phyloP scores from a whole-genome alignment of 106 monocot genomes.

The Dactylorhiza incarnata region DNA sequence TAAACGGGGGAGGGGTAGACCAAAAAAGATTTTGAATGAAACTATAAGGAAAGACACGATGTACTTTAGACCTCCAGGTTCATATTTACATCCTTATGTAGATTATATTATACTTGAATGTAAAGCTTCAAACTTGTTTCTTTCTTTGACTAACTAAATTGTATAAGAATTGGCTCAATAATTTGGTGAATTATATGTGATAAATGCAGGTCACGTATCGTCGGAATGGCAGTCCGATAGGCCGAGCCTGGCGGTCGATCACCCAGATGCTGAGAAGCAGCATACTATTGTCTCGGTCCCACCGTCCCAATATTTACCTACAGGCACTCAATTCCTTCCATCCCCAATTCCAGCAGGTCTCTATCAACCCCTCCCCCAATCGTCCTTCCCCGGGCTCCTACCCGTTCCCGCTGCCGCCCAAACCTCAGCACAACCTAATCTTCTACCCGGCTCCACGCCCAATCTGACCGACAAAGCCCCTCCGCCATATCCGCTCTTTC shows the following conservation, averaged over 20 bases:
- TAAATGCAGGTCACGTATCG: slow-evolving; percentile 22
- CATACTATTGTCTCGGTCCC: slow-evolving; percentile 9
- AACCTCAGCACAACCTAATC: slow-evolving; percentile 11
- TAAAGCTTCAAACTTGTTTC: not conserved
- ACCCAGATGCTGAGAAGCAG: slow-evolving; percentile 22
- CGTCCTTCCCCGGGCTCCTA: slow-evolving; percentile 31
- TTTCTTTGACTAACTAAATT: not conserved
- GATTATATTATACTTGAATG: not conserved
- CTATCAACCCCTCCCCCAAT: slow-evolving; percentile 25
- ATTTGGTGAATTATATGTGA: not conserved
- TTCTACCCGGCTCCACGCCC: slow-evolving; percentile 10
- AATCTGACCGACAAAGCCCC: slow-evolving; percentile 26
- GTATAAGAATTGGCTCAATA: not conserved
- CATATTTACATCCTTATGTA: not conserved
- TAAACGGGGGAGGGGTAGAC: too few species aligned
- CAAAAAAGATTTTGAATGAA: too few species aligned
- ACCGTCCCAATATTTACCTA: slow-evolving; percentile 26
- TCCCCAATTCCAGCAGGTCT: slow-evolving; percentile 28
- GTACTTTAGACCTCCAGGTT: not conserved
- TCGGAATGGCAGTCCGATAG: slow-evolving; percentile 25
- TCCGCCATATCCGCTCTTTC: slow-evolving; percentile 91
- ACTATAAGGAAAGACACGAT: too few species aligned
- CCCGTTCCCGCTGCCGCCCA: slow-evolving; percentile 19
- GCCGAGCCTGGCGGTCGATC: slow-evolving; percentile 16
- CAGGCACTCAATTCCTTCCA: slow-evolving; percentile 13